Evolutionary conservation across 1,284 basidiomycete species (phyloP).

Genomic region (Thecaphora thlaspeos): DNA sequence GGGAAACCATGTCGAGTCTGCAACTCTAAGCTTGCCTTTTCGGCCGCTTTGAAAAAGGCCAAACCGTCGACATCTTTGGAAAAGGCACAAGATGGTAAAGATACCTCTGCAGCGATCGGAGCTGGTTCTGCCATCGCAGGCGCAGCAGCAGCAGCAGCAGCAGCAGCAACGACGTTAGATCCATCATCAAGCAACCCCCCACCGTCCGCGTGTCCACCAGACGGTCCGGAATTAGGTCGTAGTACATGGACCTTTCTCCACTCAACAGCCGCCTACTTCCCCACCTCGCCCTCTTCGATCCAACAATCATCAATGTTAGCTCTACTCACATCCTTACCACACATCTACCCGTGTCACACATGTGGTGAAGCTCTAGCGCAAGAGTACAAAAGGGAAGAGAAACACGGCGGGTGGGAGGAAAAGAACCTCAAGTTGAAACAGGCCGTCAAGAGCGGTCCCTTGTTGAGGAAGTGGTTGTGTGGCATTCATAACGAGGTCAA

Average conservation of each 20-base stretch:
- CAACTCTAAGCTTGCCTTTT: conserved; percentile 51
- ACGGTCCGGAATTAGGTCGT: conserved; percentile 50
- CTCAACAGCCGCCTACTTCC: conserved; percentile 53
- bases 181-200: background rate
- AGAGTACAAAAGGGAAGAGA: conserved; percentile 33
- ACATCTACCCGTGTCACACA: conserved; percentile 50
- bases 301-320: conserved; percentile 46
- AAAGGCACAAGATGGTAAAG: background rate
- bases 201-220: conserved; percentile 53
- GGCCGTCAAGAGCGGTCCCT: conserved; percentile 22
- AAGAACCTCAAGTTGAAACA: conserved; percentile 11
- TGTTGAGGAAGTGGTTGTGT: conserved; percentile 49
- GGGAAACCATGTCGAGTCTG: conserved; percentile 57
- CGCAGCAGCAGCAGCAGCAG: conserved; percentile 3
- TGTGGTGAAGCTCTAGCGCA: conserved; percentile 47
- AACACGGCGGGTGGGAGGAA: conserved; percentile 32
- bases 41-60: conserved; percentile 42
- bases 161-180: conserved; percentile 2
- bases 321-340: conserved; percentile 40
- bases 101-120: background rate
- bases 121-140: conserved; percentile 4
- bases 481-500: conserved; percentile 56
- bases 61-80: background rate
- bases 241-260: conserved; percentile 55
- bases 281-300: conserved; percentile 29